Base-by-base conservation (phyloP, 1,139 yeast species). In the Tardiomyces blankii region DNA sequence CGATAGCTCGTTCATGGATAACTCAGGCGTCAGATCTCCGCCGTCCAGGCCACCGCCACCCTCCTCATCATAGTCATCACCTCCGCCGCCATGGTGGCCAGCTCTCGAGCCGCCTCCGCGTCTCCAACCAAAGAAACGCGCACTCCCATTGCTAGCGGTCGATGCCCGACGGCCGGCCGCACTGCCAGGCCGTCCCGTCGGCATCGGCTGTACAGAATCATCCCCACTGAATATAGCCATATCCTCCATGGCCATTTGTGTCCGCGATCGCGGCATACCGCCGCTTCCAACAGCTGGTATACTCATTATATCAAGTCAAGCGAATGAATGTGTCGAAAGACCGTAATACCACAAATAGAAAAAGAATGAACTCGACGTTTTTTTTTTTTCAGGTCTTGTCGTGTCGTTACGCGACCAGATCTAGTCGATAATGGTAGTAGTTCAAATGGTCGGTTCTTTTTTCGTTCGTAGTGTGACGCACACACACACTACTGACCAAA, bases 1-100 rank as follows among this genome's bases (percentile, higher is more conserved):
- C 13, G 54, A 39, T 16, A 60, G 40, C 18, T 58, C 60, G 21
- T 49, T 49, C 55, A 60, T 53, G 16, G 56, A 48, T 41, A 58
- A 41, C 39, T 53, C 56, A 3, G 56, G 51, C 35, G 35, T 30
- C 35, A 30, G 16, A 11, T 30, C 35, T 12, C 35, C 35, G 16
- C 35, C 35, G 35, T 30, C 35, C 16, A 30, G 35, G n/a, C 35
- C 35, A 5, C 16, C 35, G 11, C 16, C 16, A 11, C 35, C 35
- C 35, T 30, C 35, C 16, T 30, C 35, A 4, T 30, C 35, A 9
- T 30, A 30, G 16, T 30, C 35, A 5, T 30, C 35, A n/a, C n/a
- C n/a, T n/a, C n/a, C n/a, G n/a, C n/a, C n/a, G n/a, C n/a, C n/a
- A n/a, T n/a, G n/a, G n/a, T n/a, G n/a, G n/a, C n/a, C n/a, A n/a